Conservation (phyloP, 495 filamentous ascomycete species). For the Physcia stellaris region DNA sequence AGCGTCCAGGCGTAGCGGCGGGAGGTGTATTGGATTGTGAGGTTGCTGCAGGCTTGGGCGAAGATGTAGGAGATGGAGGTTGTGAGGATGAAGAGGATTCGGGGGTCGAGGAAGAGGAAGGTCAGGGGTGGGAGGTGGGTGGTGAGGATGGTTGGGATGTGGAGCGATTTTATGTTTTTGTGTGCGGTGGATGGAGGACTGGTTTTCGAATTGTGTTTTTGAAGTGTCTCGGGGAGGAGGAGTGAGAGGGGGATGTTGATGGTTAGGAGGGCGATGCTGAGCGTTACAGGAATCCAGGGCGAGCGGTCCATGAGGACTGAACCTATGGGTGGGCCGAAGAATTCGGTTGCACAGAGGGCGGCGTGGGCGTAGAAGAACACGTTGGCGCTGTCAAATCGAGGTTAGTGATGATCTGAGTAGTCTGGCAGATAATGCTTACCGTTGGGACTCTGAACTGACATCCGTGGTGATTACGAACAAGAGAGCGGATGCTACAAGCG, state of each 20-base stretch:
- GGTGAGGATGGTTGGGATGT: neutral
- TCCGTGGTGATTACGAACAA: neutral
- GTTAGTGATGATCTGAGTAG: too few relatives aligned
- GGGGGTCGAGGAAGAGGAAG: neutral
- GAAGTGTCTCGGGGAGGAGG: neutral
- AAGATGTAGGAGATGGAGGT: neutral
- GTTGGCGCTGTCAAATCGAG: neutral
- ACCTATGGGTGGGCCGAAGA: neutral
- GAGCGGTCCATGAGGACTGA: neutral
- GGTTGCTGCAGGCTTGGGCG: neutral
- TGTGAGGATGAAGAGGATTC: neutral
- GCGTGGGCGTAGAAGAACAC: neutral
- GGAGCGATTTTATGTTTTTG: neutral
- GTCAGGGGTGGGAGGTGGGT: neutral
- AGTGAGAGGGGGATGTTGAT: neutral
- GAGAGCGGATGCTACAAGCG: neutral
- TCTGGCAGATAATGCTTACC: too few relatives aligned
- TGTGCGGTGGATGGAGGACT: neutral
- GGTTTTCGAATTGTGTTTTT: neutral
- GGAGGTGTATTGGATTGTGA: neutral
- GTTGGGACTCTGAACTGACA: neutral
- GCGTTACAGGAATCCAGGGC: neutral
- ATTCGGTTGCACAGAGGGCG: neutral
- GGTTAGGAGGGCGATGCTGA: neutral
- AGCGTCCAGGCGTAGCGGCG: neutral